These are phyloP conservation scores for Hibiscus syriacus DNA, from an alignment of 345 rosid genomes.

Conservation along the genomic window DNA sequence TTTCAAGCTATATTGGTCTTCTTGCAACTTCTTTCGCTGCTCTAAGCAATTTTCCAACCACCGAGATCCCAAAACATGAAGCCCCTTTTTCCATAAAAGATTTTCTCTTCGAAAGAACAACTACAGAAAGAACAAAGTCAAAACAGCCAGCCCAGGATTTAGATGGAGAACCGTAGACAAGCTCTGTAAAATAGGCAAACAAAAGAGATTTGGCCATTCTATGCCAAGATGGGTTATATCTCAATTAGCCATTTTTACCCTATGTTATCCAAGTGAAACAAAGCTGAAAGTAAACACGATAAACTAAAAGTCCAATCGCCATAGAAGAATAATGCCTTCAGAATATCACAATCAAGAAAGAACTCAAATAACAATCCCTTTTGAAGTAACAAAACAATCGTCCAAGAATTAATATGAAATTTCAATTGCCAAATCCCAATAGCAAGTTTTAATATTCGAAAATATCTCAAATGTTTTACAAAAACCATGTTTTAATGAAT, in stretches of 20 bases:
- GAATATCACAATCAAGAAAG: neutral
- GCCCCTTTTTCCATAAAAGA: slow-evolving; percentile 32
- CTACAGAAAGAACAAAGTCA: slow-evolving; percentile 27
- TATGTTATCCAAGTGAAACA: too few relatives aligned
- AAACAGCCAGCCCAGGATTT: neutral
- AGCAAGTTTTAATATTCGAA: neutral
- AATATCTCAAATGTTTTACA: neutral
- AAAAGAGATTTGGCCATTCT: too few relatives aligned
- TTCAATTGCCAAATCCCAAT: neutral
- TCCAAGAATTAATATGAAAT: neutral
- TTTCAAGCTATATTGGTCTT: slow-evolving; percentile 58
- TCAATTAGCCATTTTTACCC: too few relatives aligned
- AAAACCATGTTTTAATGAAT: neutral
- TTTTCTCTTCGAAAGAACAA: slow-evolving; percentile 41
- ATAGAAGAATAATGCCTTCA: too few relatives aligned
- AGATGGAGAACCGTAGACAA: neutral
- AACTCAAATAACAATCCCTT: neutral
- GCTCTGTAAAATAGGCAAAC: neutral
- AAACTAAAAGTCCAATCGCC: too few relatives aligned
- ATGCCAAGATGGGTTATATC: too few relatives aligned
- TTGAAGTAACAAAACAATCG: neutral
- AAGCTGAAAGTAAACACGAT: too few relatives aligned
- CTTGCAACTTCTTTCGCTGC: slow-evolving; percentile 46
- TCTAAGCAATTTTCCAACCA: slow-evolving; percentile 80
- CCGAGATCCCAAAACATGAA: slow-evolving; percentile 50